Evolutionary conservation across 805 yeast genomes (phyloP), one percentile per base, ranked within the genome.

Genomic region (baker's yeast (Saccharomyces cerevisiae)): DNA sequence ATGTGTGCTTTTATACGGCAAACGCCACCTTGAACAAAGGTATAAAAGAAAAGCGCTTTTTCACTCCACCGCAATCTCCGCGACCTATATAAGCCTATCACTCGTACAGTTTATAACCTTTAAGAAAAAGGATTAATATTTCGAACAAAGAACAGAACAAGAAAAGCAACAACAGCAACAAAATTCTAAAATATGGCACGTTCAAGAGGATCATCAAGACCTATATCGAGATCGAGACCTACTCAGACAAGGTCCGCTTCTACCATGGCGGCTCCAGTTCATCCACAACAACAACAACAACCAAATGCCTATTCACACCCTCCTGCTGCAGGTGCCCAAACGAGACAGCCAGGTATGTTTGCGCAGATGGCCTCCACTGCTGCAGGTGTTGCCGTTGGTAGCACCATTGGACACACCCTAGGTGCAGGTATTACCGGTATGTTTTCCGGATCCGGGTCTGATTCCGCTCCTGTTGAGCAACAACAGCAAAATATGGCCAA

Each of bases 361-460:
- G 87, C 92, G 56, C 96, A 94, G 76, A 94, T 94, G 99, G 98
- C 98, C 43, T 79, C 96, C 49, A 94, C 99, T 50, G 99, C 99
- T 53, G 99, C 98, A 50, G 99, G 99, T 84, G 99, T 94, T 48
- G 99, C 98, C 53, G 97, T 94, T 54, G 99, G 99, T 66, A 89
- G 97, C 51, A 85, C 98, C 57, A 84, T 92, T 53, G 99, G 99
- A 58, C 99, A 94, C 79, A 89, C 97, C 46, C 62, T 92, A 55
- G 97, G 97, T 75, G 96, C 96, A 58, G 98, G 98, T 66, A 76
- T 94, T 64, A 84, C 96, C 51, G 79, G 89, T 51, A 74, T 94
- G 80, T 92, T 92, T 66, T 89, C 96, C 53, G 76, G 84, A 29
- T 71, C 83, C 29, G 72, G 77, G 30, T 74, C 79, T 48, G 76